These are phyloP conservation scores for Phoenix dactylifera DNA, from an alignment of 176 grass and related monocot genomes.

Conservation along the genomic window DNA sequence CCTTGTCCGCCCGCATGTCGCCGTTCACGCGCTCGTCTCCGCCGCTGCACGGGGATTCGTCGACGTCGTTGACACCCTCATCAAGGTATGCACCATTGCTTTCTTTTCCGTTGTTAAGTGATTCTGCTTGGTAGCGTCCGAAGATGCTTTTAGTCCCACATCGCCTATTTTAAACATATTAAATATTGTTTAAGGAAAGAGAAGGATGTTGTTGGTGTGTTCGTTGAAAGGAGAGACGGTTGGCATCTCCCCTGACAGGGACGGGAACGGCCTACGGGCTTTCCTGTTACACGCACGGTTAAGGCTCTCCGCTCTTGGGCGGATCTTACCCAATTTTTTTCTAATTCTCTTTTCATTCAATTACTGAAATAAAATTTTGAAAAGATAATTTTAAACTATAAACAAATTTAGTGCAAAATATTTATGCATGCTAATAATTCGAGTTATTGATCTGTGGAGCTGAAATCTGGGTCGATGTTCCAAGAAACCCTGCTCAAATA, in stretches of 20 bases:
- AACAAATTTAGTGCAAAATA: too few species aligned
- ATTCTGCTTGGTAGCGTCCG: too few species aligned
- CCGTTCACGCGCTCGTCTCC: conserved; percentile 73
- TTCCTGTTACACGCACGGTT: neutral
- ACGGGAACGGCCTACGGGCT: conserved; percentile 44
- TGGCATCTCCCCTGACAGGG: conserved; percentile 91
- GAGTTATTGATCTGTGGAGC: too few species aligned
- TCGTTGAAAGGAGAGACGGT: conserved; percentile 65
- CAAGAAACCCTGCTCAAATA: too few species aligned
- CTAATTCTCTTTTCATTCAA: too few species aligned
- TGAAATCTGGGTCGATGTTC: too few species aligned
- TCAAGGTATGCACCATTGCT: conserved; percentile 34
- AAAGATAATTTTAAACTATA: too few species aligned
- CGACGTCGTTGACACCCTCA: conserved; percentile 68
- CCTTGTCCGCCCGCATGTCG: conserved; percentile 58
- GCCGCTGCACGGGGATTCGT: conserved; percentile 66
- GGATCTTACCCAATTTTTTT: conserved; percentile 39
- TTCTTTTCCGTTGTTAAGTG: too few species aligned
- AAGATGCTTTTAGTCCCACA: conserved; percentile 29
- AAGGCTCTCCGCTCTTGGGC: conserved; percentile 3
- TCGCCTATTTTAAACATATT: neutral
- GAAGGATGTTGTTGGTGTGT: fast-evolving
- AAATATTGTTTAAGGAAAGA: too few species aligned
- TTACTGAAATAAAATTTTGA: too few species aligned
- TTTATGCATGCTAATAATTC: too few species aligned